phyloP scores from a whole-genome alignment of 441 rosid species.

The Erysimum pusillum region DNA sequence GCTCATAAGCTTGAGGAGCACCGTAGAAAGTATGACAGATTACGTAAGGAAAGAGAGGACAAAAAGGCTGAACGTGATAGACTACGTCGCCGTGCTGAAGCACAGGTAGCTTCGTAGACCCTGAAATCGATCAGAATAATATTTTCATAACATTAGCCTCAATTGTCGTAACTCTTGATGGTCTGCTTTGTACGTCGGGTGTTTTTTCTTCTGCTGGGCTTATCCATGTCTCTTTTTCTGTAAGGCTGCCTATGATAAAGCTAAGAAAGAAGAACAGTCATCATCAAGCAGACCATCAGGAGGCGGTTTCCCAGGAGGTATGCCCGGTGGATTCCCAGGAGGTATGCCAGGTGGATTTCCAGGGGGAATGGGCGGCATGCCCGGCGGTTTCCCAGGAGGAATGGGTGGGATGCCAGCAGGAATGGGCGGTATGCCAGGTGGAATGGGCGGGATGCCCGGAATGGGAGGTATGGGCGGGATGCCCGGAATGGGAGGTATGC shows the following conservation, averaged over 20 bases:
- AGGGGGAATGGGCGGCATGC: constrained; percentile 60
- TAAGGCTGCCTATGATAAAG: constrained; percentile 95
- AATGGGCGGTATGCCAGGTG: constrained; percentile 54
- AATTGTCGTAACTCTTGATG: no score
- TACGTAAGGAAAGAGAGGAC: constrained; percentile 82
- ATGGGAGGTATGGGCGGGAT: constrained; percentile 64
- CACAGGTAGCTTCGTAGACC: constrained; percentile 63
- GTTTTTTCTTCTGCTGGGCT: neutral
- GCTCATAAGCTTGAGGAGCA: constrained; percentile 92
- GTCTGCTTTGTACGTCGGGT: neutral
- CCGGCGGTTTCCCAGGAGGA: constrained; percentile 57
- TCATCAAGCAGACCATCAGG: constrained; percentile 77
- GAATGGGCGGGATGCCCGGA: no score
- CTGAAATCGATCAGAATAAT: neutral
- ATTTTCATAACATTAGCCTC: constrained; percentile 8
- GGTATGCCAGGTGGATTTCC: constrained; percentile 63
- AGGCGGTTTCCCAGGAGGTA: constrained; percentile 70
- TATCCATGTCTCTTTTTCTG: constrained; percentile 15
- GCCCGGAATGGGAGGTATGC: constrained; percentile 38
- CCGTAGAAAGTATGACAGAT: constrained; percentile 88
- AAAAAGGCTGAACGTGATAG: constrained; percentile 81
- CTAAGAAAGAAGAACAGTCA: constrained; percentile 89
- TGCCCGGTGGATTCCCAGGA: constrained; percentile 64
- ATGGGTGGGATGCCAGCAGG: constrained; percentile 58
- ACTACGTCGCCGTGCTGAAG: constrained; percentile 84